Percentiles rank a stretch among this genome's conserved stretches.
Evolutionary conservation across 1,284 basidiomycete genomes (phyloP).

Genomic region (Leccinum subrobustum): DNA sequence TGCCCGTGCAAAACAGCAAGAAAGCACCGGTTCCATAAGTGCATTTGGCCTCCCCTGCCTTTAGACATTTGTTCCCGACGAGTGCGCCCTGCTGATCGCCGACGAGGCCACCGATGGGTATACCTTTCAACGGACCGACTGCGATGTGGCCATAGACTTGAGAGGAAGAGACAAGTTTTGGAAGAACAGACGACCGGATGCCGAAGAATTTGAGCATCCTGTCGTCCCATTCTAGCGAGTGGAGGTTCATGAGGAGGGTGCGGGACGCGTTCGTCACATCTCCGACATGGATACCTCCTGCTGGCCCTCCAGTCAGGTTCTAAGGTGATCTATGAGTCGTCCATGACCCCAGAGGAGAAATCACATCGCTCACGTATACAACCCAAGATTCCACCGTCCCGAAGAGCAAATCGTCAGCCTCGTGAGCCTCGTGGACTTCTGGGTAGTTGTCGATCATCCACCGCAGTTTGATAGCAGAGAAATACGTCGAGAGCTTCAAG

Average conservation of each 20-base stretch:
- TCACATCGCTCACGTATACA: slow-evolving; percentile 66
- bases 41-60: slow-evolving; percentile 86
- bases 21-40: slow-evolving; percentile 97
- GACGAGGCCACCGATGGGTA: slow-evolving; percentile 88
- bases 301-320: slow-evolving; percentile 81
- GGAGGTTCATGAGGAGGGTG: slow-evolving; percentile 88
- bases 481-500: slow-evolving; percentile 93
- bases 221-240: slow-evolving; percentile 81
- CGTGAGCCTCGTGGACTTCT: slow-evolving; percentile 81
- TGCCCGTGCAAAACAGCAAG: slow-evolving; percentile 91
- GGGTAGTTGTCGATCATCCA: slow-evolving; percentile 95
- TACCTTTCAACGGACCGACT: slow-evolving; percentile 68
- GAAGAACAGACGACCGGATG: slow-evolving; percentile 76
- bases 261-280: slow-evolving; percentile 98
- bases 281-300: slow-evolving; percentile 78
- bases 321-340: slow-evolving; percentile 31
- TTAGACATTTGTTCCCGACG: slow-evolving; percentile 93
- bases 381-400: slow-evolving; percentile 98
- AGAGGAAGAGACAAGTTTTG: slow-evolving; percentile 87
- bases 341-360: slow-evolving; percentile 6
- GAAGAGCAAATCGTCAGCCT: slow-evolving; percentile 81
- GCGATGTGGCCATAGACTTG: slow-evolving; percentile 86
- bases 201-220: slow-evolving; percentile 88
- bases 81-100: slow-evolving; percentile 98
- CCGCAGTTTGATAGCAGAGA: slow-evolving; percentile 92